Evolutionary conservation across 2,329 filamentous ascomycete species (phyloP).

Genomic region (Trichoderma sp.): DNA sequence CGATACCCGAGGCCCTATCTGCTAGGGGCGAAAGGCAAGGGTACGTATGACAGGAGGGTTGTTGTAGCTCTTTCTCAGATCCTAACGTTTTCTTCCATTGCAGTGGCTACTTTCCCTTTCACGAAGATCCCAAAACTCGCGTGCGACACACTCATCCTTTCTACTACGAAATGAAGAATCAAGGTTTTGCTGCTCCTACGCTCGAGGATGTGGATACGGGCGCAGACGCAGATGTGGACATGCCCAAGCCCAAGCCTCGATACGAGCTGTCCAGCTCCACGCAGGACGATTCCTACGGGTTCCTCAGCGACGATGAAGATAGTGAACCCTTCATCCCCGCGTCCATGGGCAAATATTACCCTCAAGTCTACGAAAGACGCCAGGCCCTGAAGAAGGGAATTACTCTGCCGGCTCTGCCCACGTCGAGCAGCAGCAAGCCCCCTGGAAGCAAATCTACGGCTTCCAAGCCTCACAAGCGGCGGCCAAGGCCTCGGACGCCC

Average conservation of each 20-base stretch:
- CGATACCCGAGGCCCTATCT: constrained; percentile 53
- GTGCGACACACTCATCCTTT: constrained; percentile 56
- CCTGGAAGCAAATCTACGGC: background rate
- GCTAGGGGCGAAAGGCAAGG: constrained; percentile 60
- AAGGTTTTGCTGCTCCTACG: background rate
- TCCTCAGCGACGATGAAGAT: constrained; percentile 8
- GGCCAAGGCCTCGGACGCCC: constrained; percentile 3
- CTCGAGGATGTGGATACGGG: background rate
- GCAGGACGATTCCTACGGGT: background rate
- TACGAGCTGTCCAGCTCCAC: constrained; percentile 1
- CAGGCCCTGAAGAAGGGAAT: constrained; percentile 26
- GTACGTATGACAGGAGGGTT: constrained; percentile 43
- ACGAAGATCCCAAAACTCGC: constrained; percentile 55
- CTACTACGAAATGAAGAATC: constrained; percentile 33
- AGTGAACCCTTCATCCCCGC: constrained; percentile 35
- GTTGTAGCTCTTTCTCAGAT: background rate
- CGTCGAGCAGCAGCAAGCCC: constrained; percentile 29
- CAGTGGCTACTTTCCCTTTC: constrained; percentile 62
- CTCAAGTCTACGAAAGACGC: constrained; percentile 58
- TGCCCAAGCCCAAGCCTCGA: background rate
- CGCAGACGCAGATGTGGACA: constrained; percentile 1
- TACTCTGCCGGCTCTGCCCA: constrained; percentile 6
- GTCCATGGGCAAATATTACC: constrained; percentile 65
- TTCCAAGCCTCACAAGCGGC: background rate
- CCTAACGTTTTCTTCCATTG: background rate